Base-by-base conservation (phyloP, 495 filamentous ascomycete species). In the Sphaerosporella brunnea region DNA sequence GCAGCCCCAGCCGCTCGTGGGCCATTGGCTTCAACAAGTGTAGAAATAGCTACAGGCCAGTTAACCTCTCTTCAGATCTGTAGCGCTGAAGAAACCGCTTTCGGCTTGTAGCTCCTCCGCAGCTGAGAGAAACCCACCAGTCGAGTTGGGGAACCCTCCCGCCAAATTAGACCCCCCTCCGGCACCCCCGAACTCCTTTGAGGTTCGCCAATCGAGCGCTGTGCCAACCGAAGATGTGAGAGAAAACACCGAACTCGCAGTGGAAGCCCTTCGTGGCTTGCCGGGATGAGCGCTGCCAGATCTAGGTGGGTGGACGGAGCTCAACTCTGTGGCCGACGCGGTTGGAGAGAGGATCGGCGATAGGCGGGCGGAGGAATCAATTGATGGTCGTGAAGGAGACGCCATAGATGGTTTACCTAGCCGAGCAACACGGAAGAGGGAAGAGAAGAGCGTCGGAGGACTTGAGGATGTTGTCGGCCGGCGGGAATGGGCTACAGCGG, bases 11-110 rank as follows among this genome's bases (percentile, higher is more conserved):
- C 90, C 11, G 48, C 43, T 45, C 92, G 82, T 21, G 88, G 73
- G 50, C 90, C 90, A 0, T 92, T 87, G 15, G 84, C 77, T 58
- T 94, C 86, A 16, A 96, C 72, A 11, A 99, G 73, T 2, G 82
- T 90, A 20, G 90, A 94, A 57, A 99, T 96, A 49, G 90, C 82
- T 84, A 58, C 15, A 45, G 34, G 8, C 28, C 32, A 25, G 39
- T 24, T 21, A 19, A 48, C 19, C 23, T 39, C 45, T 38, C 9
- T 25, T 48, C 45, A 48, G 45, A 39, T 16, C 13, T 16, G 20
- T 7, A 8, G 5, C 23, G 24, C 28, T 28, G 26, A n/a, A 13
- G 25, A 46, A n/a, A 44, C 21, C 11, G 26, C 23, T 25, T 36
- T 15, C 28, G 43, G 24, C 32, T 23, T 48, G 34, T 8, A 48